These are phyloP conservation scores for Fragaria vesca DNA, from an alignment of 306 rosid species.

Conservation along the genomic window DNA sequence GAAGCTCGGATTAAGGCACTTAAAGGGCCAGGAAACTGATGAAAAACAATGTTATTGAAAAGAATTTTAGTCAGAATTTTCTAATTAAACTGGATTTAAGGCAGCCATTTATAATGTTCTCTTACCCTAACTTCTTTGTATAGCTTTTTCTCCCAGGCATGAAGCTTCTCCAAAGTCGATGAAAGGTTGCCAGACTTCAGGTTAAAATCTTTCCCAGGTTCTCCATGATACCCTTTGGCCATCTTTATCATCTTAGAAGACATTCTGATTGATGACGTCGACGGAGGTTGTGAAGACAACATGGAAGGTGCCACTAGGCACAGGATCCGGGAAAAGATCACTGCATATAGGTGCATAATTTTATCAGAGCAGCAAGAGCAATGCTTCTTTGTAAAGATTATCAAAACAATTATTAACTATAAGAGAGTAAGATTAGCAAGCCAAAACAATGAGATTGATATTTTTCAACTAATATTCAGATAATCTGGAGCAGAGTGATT, in stretches of 20 bases:
- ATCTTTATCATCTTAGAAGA: slow-evolving; percentile 59
- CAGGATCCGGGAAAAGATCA: slow-evolving; percentile 60
- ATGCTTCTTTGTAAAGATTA: neutral
- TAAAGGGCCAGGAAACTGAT: neutral
- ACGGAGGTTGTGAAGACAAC: slow-evolving; percentile 45
- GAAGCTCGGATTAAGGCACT: slow-evolving; percentile 8
- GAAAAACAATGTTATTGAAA: neutral
- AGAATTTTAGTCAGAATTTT: neutral
- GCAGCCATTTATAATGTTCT: neutral
- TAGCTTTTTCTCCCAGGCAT: slow-evolving; percentile 93
- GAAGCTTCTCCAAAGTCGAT: slow-evolving; percentile 77
- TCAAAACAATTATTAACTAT: neutral
- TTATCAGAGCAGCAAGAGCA: neutral
- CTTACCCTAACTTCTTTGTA: slow-evolving; percentile 93
- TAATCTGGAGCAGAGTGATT: neutral
- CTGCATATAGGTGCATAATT: slow-evolving; percentile 49
- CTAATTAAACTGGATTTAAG: neutral
- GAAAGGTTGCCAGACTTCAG: slow-evolving; percentile 65
- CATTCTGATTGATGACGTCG: slow-evolving; percentile 34
- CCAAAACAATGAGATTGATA: neutral
- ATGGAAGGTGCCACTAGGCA: slow-evolving; percentile 58
- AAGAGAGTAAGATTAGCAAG: neutral
- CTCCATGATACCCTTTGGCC: slow-evolving; percentile 64
- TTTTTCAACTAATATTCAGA: neutral
- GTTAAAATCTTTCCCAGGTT: slow-evolving; percentile 53